Evolutionary conservation across 2,329 filamentous ascomycete genomes (phyloP).

Genomic region (Monilinia laxa): DNA sequence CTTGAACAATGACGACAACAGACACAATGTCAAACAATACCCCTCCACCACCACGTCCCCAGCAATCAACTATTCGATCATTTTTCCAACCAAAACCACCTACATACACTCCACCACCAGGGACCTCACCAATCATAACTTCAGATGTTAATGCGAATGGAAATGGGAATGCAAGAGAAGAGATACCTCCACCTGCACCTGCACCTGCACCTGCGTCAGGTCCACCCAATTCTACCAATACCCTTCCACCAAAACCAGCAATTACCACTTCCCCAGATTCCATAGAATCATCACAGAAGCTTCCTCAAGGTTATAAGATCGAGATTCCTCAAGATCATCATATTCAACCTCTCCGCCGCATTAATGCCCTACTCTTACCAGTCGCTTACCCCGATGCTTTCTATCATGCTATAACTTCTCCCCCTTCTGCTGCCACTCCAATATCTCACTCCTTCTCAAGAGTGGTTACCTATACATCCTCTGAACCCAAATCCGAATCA

Average conservation of each 20-base stretch:
- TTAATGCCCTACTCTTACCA: constrained; percentile 64
- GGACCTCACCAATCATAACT: constrained; percentile 24
- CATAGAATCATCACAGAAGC: constrained; percentile 29
- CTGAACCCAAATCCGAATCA: constrained; percentile 30
- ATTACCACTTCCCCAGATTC: constrained; percentile 26
- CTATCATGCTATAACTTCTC: constrained; percentile 54
- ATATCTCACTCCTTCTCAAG: constrained; percentile 43
- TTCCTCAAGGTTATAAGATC: constrained; percentile 51
- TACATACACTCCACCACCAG: constrained; percentile 47
- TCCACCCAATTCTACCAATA: constrained; percentile 8
- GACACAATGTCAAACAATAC: constrained; percentile 14
- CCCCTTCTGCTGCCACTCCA: constrained; percentile 49
- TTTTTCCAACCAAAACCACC: constrained; percentile 57
- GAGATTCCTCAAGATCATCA: constrained; percentile 52
- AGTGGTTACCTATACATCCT: constrained; percentile 51
- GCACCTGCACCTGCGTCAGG: constrained; percentile 27
- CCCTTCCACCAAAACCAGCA: constrained; percentile 26
- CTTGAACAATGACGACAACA: constrained; percentile 7
- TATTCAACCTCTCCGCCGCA: constrained; percentile 59
- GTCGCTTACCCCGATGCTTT: constrained; percentile 64
- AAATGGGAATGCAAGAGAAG: constrained; percentile 1
- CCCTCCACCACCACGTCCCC: constrained; percentile 24
- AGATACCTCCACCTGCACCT: constrained; percentile 25
- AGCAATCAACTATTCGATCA: constrained; percentile 59
- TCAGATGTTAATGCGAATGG: neutral